A percentile compares a stretch with the other conserved stretches of the same genome.
phyloP scores from a whole-genome alignment of 179 eudicot genomes.

The Actinidia arguta region DNA sequence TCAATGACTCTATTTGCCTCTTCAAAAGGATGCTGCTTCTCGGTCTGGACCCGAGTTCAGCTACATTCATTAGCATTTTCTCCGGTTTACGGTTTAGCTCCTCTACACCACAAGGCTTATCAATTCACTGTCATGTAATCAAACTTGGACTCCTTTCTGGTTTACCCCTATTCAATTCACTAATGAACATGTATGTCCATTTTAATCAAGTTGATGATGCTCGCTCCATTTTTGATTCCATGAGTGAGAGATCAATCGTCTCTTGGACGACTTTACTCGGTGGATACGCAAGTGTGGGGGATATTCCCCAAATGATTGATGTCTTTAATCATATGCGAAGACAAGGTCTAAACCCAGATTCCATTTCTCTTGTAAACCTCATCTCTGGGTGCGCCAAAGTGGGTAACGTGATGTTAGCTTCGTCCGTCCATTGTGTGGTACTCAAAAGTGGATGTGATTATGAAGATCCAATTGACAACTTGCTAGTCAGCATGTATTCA shows the following conservation, averaged over 20 bases:
- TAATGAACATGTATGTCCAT: slow-evolving; percentile 7
- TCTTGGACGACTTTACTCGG: slow-evolving; percentile 20
- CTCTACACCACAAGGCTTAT: neutral
- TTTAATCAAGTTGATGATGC: slow-evolving; percentile 6
- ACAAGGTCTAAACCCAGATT: neutral
- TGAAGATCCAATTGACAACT: slow-evolving; percentile 11
- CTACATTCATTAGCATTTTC: neutral
- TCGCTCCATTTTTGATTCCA: neutral
- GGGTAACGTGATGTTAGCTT: neutral
- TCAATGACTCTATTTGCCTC: neutral
- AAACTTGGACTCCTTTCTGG: slow-evolving; percentile 6
- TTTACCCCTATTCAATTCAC: neutral
- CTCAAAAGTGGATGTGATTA: slow-evolving; percentile 12
- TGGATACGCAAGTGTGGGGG: neutral
- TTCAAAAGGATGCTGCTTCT: neutral
- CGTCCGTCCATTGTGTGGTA: slow-evolving; percentile 5
- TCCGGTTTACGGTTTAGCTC: neutral
- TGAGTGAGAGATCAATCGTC: slow-evolving; percentile 8
- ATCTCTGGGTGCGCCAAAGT: slow-evolving; percentile 1
- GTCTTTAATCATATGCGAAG: neutral
- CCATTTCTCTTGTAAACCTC: neutral
- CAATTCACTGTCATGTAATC: slow-evolving; percentile 6
- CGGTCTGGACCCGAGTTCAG: neutral
- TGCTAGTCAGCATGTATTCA: slow-evolving; percentile 15
- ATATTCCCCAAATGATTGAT: neutral